Evolutionary conservation across 306 rosid genomes (phyloP).

Genomic region (Chamaecrista fasciculata): DNA sequence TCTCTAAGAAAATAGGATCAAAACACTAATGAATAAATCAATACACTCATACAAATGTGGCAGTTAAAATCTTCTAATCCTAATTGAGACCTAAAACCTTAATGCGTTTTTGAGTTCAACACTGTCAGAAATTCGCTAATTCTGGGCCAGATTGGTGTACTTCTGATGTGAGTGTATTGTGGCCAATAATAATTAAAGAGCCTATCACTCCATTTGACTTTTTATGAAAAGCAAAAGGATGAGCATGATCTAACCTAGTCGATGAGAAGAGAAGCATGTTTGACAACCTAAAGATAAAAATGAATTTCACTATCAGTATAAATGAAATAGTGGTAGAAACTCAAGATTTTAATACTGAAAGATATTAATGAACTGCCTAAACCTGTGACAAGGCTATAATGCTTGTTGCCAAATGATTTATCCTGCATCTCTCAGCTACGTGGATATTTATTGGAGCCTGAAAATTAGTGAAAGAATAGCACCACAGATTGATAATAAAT

Average conservation of each 20-base stretch:
- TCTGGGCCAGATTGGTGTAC: too few species aligned
- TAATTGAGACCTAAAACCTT: background rate
- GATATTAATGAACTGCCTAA: conserved; percentile 27
- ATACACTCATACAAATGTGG: background rate
- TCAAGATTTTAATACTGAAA: background rate
- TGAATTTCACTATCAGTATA: background rate
- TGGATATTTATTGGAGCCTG: conserved; percentile 66
- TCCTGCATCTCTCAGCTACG: conserved; percentile 81
- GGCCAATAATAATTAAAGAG: background rate
- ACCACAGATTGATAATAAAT: conserved; percentile 20
- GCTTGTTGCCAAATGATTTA: conserved; percentile 88
- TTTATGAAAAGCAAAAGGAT: background rate
- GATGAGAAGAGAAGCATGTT: background rate
- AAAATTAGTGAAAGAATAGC: conserved; percentile 29
- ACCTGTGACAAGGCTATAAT: conserved; percentile 89
- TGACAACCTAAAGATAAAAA: conserved; percentile 16
- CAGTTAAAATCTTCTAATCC: background rate
- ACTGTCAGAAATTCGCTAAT: background rate
- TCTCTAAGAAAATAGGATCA: background rate
- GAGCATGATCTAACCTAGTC: background rate
- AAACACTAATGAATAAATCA: background rate
- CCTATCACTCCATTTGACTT: background rate
- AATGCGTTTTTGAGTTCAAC: background rate
- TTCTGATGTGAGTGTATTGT: background rate
- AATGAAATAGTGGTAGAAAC: background rate